Evolutionary conservation across 2,329 filamentous ascomycete genomes (phyloP), one percentile per base, ranked within the genome.

Genomic region (Dactylellina drechsleri): DNA sequence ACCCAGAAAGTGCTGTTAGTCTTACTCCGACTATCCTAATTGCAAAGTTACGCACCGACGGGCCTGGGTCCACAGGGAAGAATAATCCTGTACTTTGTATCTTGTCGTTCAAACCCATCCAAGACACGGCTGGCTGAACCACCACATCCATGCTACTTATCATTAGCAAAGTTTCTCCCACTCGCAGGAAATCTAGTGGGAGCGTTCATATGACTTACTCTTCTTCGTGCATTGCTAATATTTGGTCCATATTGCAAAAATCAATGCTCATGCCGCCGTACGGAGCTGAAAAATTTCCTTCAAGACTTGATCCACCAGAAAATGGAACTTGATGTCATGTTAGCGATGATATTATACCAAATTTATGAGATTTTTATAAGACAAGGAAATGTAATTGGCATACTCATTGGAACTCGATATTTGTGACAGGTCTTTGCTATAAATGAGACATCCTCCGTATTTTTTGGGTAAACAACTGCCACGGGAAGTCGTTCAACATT

Each of bases 121-220:
- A 97, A n/a, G 91, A 90, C 8, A 97, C 90, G 5, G 91, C 91
- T 2, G 93, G 93, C 81, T 97, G 93, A 2, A 97, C 92, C 3
- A 96, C 91, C 58, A 97, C 86, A 79, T 97, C 93, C 91, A 97
- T 92, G 81, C 77, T 78, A 31, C 20, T 36, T 8, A 20, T 36
- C 49, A 36, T 71, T 65, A 64, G 40, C 50, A 64, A 59, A 53
- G 40, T n/a, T 20, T 26, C 16, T n/a, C n/a, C n/a, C n/a, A n/a
- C n/a, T n/a, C n/a, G n/a, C n/a, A n/a, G n/a, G n/a, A n/a, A n/a
- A n/a, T n/a, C n/a, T n/a, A n/a, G n/a, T n/a, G n/a, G n/a, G n/a
- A n/a, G n/a, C n/a, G n/a, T 41, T 23, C 20, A 12, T 23, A 18
- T 18, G 13, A 71, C 77, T 41, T 40, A 78, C 77, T 97, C 93